Evolutionary conservation across 805 yeast genomes (phyloP).

Genomic region (Brettanomyces custersianus): DNA sequence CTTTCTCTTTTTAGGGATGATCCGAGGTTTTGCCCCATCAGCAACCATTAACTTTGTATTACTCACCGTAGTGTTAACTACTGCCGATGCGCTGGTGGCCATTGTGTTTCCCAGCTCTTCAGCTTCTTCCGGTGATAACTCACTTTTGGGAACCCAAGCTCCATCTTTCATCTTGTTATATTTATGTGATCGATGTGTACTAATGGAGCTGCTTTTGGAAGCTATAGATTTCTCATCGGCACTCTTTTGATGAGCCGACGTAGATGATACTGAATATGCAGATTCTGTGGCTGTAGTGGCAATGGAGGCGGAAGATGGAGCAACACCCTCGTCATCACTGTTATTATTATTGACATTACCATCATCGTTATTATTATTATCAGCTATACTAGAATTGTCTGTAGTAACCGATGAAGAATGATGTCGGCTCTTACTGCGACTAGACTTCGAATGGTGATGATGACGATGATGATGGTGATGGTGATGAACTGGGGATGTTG

Average conservation of each 20-base stretch:
- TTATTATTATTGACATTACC: not conserved
- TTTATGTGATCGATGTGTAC: not conserved
- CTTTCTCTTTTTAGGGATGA: conserved; percentile 5
- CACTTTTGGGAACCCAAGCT: not conserved
- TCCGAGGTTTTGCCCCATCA: not conserved
- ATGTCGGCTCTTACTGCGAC: conserved; percentile 1
- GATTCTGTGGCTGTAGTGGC: conserved; percentile 1
- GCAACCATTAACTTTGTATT: not conserved
- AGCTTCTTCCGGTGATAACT: not conserved
- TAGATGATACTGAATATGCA: not conserved
- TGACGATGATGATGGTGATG: conserved; percentile 10
- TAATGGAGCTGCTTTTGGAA: conserved; percentile 1
- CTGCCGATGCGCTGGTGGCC: not conserved
- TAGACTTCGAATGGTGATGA: conserved; percentile 7
- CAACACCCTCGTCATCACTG: not conserved
- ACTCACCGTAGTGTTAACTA: not conserved
- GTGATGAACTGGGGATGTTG: conserved; percentile 21
- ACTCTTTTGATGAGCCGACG: not conserved
- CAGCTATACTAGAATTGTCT: no score
- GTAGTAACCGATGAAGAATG: not conserved
- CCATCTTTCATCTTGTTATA: not conserved
- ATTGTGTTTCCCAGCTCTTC: not conserved
- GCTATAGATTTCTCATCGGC: not conserved
- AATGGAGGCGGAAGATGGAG: not conserved
- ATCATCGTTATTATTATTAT: not conserved